Percentiles rank a stretch among this genome's conserved stretches.
These are phyloP conservation scores for Penicillium sp. DNA, from an alignment of 2,329 filamentous ascomycete species.

Conservation along the genomic window DNA sequence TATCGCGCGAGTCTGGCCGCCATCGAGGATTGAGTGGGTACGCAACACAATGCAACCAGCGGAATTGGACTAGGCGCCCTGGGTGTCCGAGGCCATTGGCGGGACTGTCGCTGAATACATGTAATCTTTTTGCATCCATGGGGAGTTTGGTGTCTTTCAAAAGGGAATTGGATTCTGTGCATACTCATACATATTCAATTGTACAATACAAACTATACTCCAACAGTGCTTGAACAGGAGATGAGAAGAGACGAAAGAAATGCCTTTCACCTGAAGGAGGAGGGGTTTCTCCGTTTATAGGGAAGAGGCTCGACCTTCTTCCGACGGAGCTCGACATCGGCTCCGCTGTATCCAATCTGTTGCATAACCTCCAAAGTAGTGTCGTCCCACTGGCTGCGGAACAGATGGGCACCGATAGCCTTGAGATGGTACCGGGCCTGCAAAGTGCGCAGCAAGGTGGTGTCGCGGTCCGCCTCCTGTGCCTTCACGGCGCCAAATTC, in stretches of 20 bases:
- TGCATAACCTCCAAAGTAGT: constrained; percentile 85
- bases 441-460: constrained; percentile 75
- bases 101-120: constrained; percentile 1
- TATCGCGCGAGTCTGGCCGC: constrained; percentile 54
- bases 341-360: constrained; percentile 71
- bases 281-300: constrained; percentile 61
- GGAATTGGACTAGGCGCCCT: constrained; percentile 20
- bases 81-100: constrained; percentile 1
- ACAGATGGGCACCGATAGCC: constrained; percentile 81
- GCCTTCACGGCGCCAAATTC: constrained; percentile 61
- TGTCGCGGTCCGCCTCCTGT: constrained; percentile 57
- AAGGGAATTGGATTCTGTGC: constrained; percentile 31
- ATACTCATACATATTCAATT: constrained; percentile 48
- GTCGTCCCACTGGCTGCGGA: constrained; percentile 88
- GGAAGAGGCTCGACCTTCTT: constrained; percentile 71
- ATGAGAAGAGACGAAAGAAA: constrained; percentile 13
- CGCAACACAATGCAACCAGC: constrained; percentile 41
- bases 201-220: constrained; percentile 44
- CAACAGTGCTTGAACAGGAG: constrained; percentile 26
- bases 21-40: constrained; percentile 39
- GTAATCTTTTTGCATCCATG: constrained; percentile 19
- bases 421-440: constrained; percentile 68
- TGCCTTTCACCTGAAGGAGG: constrained; percentile 44
- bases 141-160: constrained; percentile 33
- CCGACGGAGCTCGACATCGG: constrained; percentile 81